Evolutionary conservation across 139 green algal genomes (phyloP).

Genomic region (Chlamydomonas schloesseri): DNA sequence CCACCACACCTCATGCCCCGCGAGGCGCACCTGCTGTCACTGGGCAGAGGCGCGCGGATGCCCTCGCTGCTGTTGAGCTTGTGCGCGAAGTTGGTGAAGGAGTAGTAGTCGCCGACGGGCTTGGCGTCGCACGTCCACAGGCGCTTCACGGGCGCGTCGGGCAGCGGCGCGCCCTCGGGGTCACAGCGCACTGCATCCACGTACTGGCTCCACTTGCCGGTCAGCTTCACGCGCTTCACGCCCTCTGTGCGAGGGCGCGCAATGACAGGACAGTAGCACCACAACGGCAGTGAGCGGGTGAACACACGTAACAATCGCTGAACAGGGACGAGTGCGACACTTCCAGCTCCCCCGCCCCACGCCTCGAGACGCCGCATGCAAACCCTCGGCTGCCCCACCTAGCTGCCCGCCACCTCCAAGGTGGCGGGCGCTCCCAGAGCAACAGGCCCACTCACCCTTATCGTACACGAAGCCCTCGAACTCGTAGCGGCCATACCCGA

Average conservation of each 20-base stretch:
- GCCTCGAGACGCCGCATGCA: too few species aligned
- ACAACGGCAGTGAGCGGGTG: too few species aligned
- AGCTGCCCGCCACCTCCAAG: too few species aligned
- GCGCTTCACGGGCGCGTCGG: constrained; percentile 58
- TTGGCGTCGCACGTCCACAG: constrained; percentile 85
- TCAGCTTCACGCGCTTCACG: constrained; percentile 74
- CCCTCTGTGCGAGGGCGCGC: constrained; percentile 69
- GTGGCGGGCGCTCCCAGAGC: too few species aligned
- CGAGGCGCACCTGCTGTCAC: constrained; percentile 81
- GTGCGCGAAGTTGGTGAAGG: constrained; percentile 92
- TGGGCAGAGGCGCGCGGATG: constrained; percentile 76
- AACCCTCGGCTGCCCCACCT: too few species aligned
- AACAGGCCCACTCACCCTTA: constrained; percentile 49
- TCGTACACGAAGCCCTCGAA: constrained; percentile 67
- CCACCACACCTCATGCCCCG: too few species aligned
- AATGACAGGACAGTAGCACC: too few species aligned
- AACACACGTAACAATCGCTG: too few species aligned
- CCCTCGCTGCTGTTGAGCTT: constrained; percentile 79
- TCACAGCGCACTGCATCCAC: constrained; percentile 82
- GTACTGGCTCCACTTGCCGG: constrained; percentile 89
- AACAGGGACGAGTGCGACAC: too few species aligned
- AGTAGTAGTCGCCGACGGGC: constrained; percentile 90
- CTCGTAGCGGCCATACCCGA: constrained; percentile 86
- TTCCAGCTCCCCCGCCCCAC: too few species aligned
- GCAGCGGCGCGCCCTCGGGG: constrained; percentile 70